phyloP scores from a whole-genome alignment of 345 rosid genomes.

The Hibiscus tridactylites region DNA sequence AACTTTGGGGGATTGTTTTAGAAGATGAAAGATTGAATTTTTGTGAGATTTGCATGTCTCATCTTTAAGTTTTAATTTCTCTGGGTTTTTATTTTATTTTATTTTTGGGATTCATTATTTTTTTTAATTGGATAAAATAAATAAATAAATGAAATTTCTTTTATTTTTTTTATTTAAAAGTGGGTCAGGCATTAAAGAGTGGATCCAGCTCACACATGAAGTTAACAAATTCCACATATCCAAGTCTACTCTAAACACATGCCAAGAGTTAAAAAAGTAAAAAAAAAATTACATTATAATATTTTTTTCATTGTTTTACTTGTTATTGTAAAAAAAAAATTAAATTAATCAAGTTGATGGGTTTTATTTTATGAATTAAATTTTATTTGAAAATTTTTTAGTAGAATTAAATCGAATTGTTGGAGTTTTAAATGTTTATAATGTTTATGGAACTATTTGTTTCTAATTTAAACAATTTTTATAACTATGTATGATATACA shows the following conservation, averaged over 20 bases:
- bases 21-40: background rate
- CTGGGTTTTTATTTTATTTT: constrained; percentile 13
- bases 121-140: background rate
- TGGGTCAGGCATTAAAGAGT: constrained; percentile 50
- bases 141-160: background rate
- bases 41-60: constrained; percentile 34
- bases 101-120: background rate
- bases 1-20: constrained; percentile 17
- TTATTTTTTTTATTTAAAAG: constrained; percentile 20
- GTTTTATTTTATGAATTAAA: too few species aligned
- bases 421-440: too few species aligned
- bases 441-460: too few species aligned
- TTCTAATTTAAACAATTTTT: too few species aligned
- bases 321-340: too few species aligned
- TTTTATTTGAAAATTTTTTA: too few species aligned
- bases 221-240: constrained; percentile 36
- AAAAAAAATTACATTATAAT: too few species aligned
- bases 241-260: constrained; percentile 15
- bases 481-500: too few species aligned
- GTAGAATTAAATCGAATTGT: too few species aligned
- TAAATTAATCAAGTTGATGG: too few species aligned
- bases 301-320: too few species aligned
- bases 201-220: constrained; percentile 75
- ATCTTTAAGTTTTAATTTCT: constrained; percentile 27
- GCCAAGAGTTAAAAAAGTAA: background rate